phyloP scores from a whole-genome alignment of 441 rosid genomes.

The Croton setiger region DNA sequence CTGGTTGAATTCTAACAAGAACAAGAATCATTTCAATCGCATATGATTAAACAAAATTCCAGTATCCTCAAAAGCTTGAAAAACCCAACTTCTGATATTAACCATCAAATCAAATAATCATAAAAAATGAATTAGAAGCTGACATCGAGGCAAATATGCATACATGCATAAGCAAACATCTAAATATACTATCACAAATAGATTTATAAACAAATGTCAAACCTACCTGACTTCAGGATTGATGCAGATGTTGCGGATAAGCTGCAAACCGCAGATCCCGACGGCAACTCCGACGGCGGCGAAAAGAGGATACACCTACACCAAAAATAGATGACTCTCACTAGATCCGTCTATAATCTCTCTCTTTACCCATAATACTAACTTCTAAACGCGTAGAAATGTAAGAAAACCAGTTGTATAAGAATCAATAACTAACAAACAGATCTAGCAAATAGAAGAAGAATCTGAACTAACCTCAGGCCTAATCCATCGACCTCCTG shows the following conservation, averaged over 20 bases:
- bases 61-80: neutral
- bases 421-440: neutral
- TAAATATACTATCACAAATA: neutral
- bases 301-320: conserved; percentile 86
- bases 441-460: neutral
- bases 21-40: neutral
- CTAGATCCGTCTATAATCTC: neutral
- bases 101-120: neutral
- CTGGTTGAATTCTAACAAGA: neutral
- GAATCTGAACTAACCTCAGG: conserved; percentile 57
- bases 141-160: neutral
- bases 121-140: neutral
- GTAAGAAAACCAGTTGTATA: conserved; percentile 1
- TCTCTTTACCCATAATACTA: neutral
- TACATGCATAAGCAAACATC: neutral
- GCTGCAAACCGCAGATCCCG: conserved; percentile 75
- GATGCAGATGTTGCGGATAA: conserved; percentile 79
- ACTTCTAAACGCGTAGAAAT: neutral
- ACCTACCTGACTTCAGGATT: conserved; percentile 99
- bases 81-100: neutral
- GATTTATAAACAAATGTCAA: neutral
- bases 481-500: conserved; percentile 70
- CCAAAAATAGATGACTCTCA: neutral
- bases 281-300: conserved; percentile 85
- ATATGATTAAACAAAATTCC: neutral